Evolutionary conservation across 768 basidiomycete species (phyloP), one percentile per base, ranked within the genome.

Genomic region (Lactarius evosmus): DNA sequence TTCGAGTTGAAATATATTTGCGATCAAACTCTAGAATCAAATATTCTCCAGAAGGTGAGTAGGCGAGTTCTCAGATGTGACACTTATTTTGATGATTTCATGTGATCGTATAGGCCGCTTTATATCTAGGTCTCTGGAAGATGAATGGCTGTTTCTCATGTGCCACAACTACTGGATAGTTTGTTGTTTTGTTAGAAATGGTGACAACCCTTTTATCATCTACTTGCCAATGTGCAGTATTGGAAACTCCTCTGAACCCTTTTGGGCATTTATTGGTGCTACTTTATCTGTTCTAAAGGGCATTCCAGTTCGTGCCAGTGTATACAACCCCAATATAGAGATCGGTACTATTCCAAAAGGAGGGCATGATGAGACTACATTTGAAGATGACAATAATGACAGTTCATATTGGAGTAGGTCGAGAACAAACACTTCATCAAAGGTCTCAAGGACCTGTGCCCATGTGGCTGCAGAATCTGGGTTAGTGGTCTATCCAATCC

Each of bases 121-220:
- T 58, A 7, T 50, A 27, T 58, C 14, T 58, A 1, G 46, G 57
- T 7, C 44, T 50, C 8, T 34, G 58, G 49, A n/a, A 30, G 1
- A 58, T 49, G 57, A 49, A 34, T 58, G 57, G 57, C 33, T 58
- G 6, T 58, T 58, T 30, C 19, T 49, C 8, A 32, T 16, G 1
- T 34, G 44, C 44, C 32, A 36, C 16, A 34, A 36, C 11, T 11
- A 34, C 44, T 58, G 33, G 57, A 27, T 49, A 2, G 44, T 49
- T 7, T 58, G 32, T 1, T 46, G 32, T 16, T 46, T 58, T 16
- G 25, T 36, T 0, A 58, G 12, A n/a, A 30, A 46, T 5, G 22
- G 46, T 12, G 9, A 14, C 0, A 0, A 27, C 8, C 58, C 58
- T 6, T 58, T 27, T 22, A 44, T 58, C 27, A 46, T 33, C 0